These are phyloP conservation scores for Colletotrichum sp. DNA, from an alignment of 2,329 filamentous ascomycete species.

Conservation along the genomic window DNA sequence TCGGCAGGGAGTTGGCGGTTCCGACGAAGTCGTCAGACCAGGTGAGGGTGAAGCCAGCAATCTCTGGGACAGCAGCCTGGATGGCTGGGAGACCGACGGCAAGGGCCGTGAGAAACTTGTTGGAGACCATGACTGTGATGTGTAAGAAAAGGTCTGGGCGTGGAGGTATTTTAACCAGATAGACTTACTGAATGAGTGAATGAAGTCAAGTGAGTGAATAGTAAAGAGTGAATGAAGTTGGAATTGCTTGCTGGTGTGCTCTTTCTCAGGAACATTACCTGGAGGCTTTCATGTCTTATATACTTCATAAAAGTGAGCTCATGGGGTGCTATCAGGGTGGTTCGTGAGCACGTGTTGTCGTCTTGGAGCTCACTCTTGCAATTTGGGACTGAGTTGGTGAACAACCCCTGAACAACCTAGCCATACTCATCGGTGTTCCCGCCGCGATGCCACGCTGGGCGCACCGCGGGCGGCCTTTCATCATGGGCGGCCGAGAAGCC, in stretches of 20 bases:
- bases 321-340: neutral
- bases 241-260: neutral
- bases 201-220: neutral
- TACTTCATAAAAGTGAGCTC: neutral
- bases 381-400: neutral
- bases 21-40: constrained; percentile 40
- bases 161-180: neutral
- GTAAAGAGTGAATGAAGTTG: neutral
- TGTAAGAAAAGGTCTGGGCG: neutral
- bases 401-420: neutral
- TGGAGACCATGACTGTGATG: neutral
- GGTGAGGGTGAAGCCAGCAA: constrained; percentile 24
- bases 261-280: neutral
- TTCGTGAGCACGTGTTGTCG: neutral
- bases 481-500: neutral
- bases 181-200: neutral
- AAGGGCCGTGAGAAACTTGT: neutral
- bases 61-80: constrained; percentile 15
- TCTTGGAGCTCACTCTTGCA: neutral
- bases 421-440: neutral
- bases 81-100: constrained; percentile 1
- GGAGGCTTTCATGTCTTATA: neutral
- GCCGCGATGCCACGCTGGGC: neutral
- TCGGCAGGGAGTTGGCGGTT: constrained; percentile 34
- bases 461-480: neutral